Evolutionary conservation across 83 land plant genomes (phyloP).

Genomic region (Thuja plicata): DNA sequence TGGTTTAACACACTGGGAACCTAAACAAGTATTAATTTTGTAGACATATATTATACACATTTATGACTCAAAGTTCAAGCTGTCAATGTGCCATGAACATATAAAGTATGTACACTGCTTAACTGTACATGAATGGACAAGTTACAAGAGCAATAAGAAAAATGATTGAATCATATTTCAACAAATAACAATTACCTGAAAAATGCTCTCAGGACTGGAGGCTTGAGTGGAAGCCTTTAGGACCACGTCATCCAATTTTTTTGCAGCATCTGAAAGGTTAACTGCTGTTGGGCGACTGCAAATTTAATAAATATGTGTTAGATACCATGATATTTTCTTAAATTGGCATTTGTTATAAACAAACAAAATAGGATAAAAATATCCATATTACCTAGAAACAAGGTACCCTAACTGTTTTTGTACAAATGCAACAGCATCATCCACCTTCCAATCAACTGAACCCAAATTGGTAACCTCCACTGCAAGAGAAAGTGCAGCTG

Average conservation of each 20-base stretch:
- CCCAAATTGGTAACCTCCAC: conserved; percentile 68
- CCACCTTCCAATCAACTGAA: conserved; percentile 33
- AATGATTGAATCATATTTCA: neutral
- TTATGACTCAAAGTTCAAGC: neutral
- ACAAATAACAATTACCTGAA: conserved; percentile 47
- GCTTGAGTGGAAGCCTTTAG: conserved; percentile 35
- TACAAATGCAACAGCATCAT: conserved; percentile 63
- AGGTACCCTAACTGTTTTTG: conserved; percentile 71
- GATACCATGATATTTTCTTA: neutral
- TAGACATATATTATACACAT: neutral
- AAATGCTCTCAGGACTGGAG: conserved; percentile 40
- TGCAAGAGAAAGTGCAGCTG: conserved; percentile 93
- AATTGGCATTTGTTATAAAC: neutral
- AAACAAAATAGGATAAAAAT: neutral
- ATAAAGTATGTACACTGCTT: neutral
- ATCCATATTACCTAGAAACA: conserved; percentile 73
- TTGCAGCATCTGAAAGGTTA: conserved; percentile 92
- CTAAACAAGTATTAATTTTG: neutral
- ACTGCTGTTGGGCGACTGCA: conserved; percentile 99
- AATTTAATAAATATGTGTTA: neutral
- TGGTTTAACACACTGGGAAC: neutral
- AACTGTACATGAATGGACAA: neutral
- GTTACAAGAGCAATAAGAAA: neutral
- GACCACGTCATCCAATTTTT: conserved; percentile 49
- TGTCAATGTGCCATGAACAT: neutral